phyloP scores from a whole-genome alignment of 2,329 filamentous ascomycete genomes.

The Magnaporthiopsis incrustans region DNA sequence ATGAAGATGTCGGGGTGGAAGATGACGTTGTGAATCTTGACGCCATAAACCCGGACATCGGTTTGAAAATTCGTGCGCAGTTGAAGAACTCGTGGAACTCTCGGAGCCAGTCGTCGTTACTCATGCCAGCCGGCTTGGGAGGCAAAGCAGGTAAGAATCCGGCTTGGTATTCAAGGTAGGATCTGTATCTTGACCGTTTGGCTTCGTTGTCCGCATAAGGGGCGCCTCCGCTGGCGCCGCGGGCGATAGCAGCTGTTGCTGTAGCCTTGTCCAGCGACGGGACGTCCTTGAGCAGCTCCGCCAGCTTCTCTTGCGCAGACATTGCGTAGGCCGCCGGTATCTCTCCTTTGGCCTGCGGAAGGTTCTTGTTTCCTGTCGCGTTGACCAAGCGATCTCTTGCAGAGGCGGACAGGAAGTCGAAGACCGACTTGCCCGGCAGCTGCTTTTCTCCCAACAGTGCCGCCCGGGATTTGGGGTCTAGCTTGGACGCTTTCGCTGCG shows the following conservation, averaged over 20 bases:
- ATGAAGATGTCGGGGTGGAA: conserved; percentile 21
- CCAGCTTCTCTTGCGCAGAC: conserved; percentile 54
- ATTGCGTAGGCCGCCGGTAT: conserved; percentile 56
- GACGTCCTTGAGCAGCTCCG: conserved; percentile 48
- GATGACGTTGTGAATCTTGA: conserved; percentile 78
- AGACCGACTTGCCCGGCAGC: conserved; percentile 87
- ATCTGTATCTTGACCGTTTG: conserved; percentile 74
- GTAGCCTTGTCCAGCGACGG: conserved; percentile 59
- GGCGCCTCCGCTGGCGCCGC: conserved; percentile 57
- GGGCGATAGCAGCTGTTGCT: conserved; percentile 59
- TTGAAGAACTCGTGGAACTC: conserved; percentile 70
- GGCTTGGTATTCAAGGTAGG: conserved; percentile 71
- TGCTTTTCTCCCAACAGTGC: conserved; percentile 71
- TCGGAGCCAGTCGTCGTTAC: conserved; percentile 66
- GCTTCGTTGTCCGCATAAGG: conserved; percentile 77
- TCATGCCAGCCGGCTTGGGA: conserved; percentile 30
- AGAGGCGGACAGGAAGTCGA: conserved; percentile 78
- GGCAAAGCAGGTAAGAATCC: conserved; percentile 53
- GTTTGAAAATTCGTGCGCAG: conserved; percentile 70
- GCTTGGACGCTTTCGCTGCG: conserved; percentile 65
- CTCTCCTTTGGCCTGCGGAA: conserved; percentile 73
- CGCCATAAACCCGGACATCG: conserved; percentile 87
- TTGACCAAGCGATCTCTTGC: conserved; percentile 69
- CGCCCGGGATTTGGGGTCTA: conserved; percentile 71
- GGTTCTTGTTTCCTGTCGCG: conserved; percentile 64